Base-by-base conservation (phyloP, 2,329 filamentous ascomycete genomes). In the Trichoderma sp. region DNA sequence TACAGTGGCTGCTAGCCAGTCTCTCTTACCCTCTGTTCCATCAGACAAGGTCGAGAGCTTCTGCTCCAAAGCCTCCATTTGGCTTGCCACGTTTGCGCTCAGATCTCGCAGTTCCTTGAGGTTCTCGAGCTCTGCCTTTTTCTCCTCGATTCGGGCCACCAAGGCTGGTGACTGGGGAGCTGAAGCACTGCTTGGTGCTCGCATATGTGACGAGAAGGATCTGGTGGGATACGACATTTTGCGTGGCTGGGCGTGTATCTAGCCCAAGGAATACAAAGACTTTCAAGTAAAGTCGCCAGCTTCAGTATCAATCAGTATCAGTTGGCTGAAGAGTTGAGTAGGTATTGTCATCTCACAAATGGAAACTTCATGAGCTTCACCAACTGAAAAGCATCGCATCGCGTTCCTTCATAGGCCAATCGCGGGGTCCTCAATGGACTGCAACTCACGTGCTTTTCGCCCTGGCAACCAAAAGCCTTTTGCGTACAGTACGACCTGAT, bases 1-100 rank as follows among this genome's bases (percentile, higher is more conserved):
- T 17, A 17, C 63, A 66, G 19, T 15, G 47, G 10, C 19, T 47
- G 7, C 24, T 17, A 2, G 9, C 7, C 15, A 41, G 61, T 28
- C 6, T 14, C n/a, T 48, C 74, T 67, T 74, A 90, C 90, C 90
- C 84, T 95, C 90, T 34, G 92, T 95, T 15, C 92, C 92, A 71
- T 93, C 88, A 1, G 90, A 91, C 28, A 96, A 77, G 0, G 91
- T 96, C 15, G 83, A 82, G 9, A 96, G 79, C 76, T 93, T 94
- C 73, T 90, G 85, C 72, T 93, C 90, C 61, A 96, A 77, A 67
- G 88, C 87, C 74, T 93, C 89, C 90, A 96, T 95, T 76, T 95
- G 91, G 47, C 85, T 83, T 48, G 91, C 91, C 41, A 94, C 83
- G 2, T 89, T 90, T 24, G 89, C 90, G 71, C 90, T 94, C 52